phyloP scores from a whole-genome alignment of 345 rosid species.

The Brassica nigra region DNA sequence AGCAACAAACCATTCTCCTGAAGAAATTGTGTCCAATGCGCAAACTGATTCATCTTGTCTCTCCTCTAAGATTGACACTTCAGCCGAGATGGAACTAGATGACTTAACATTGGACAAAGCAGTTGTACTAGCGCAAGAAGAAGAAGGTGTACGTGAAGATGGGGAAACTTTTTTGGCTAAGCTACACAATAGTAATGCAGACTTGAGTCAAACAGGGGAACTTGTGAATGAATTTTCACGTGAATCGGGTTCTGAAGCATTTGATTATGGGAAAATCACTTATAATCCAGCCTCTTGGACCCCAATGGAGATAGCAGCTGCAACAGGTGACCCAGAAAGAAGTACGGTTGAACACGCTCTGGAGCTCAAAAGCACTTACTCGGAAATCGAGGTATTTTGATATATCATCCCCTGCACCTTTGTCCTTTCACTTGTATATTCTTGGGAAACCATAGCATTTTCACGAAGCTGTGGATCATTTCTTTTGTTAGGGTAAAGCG shows the following conservation, averaged over 20 bases:
- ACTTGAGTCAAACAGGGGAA: constrained; percentile 28
- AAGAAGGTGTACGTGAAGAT: constrained; percentile 52
- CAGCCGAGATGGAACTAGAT: constrained; percentile 46
- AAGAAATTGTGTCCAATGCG: constrained; percentile 18
- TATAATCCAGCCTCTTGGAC: constrained; percentile 82
- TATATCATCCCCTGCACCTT: not conserved
- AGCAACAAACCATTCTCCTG: constrained; percentile 18
- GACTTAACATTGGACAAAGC: constrained; percentile 42
- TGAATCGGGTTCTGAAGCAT: constrained; percentile 43
- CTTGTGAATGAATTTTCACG: constrained; percentile 43
- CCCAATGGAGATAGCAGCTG: constrained; percentile 76
- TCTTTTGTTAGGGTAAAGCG: constrained; percentile 54
- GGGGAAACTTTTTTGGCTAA: constrained; percentile 51
- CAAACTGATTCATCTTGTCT: constrained; percentile 35
- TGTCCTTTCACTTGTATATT: not conserved
- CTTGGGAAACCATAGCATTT: not conserved
- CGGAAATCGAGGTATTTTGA: constrained; percentile 74
- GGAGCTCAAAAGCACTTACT: constrained; percentile 75
- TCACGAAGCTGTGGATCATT: constrained; percentile 4
- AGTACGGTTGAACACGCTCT: constrained; percentile 64
- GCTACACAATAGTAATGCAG: constrained; percentile 45
- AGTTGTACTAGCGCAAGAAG: constrained; percentile 39
- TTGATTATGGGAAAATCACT: constrained; percentile 34
- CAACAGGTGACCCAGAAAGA: constrained; percentile 69
- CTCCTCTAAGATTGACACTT: constrained; percentile 38